Evolutionary conservation across 2,329 filamentous ascomycete species (phyloP).

Genomic region (Cladophialophora chaetospira): DNA sequence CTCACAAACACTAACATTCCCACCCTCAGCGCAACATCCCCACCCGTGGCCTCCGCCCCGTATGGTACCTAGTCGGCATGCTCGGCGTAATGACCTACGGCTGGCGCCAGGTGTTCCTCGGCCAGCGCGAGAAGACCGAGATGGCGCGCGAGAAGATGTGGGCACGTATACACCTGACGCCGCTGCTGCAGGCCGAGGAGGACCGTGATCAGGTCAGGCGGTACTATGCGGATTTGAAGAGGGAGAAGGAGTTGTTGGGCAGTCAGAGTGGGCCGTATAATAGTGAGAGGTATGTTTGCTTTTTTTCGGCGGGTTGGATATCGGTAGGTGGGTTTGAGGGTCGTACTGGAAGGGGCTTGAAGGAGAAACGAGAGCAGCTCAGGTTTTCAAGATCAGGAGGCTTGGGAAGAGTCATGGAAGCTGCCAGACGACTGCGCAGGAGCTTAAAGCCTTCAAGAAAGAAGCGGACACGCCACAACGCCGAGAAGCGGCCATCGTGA

Average conservation of each 20-base stretch:
- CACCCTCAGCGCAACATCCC: constrained; percentile 80
- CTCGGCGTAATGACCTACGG: constrained; percentile 82
- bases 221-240: constrained; percentile 79
- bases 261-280: constrained; percentile 84
- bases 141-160: constrained; percentile 97
- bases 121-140: constrained; percentile 88
- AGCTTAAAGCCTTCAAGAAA: neutral
- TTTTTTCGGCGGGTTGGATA: neutral
- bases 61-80: constrained; percentile 74
- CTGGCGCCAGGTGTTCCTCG: constrained; percentile 81
- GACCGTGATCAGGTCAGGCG: constrained; percentile 92
- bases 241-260: constrained; percentile 88
- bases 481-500: neutral
- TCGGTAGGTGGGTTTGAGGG: neutral
- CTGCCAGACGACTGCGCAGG: no score
- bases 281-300: constrained; percentile 71
- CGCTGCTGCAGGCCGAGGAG: constrained; percentile 91
- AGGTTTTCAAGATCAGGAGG: neutral
- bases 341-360: neutral
- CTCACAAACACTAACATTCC: constrained; percentile 3
- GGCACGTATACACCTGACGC: constrained; percentile 92
- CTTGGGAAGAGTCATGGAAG: no score
- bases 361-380: neutral
- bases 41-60: constrained; percentile 83
- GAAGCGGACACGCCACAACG: neutral